phyloP scores from a whole-genome alignment of 176 grass and related monocot species.

The Musa schizocarpa region DNA sequence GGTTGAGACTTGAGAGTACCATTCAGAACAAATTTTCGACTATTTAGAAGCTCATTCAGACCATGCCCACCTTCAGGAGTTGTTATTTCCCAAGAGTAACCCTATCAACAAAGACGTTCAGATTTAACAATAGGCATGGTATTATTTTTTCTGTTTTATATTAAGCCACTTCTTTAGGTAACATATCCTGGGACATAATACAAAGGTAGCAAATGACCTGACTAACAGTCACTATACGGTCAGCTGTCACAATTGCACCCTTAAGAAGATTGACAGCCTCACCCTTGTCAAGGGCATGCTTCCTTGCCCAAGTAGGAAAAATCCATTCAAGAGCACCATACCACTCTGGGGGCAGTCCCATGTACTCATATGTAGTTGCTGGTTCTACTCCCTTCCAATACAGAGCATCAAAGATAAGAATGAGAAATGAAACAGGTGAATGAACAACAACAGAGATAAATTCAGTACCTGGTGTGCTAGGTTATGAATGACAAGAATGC shows the following conservation, averaged over 20 bases:
- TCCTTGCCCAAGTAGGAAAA: slow-evolving; percentile 86
- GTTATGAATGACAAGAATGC: slow-evolving; percentile 93
- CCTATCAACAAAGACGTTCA: slow-evolving; percentile 37
- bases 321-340: slow-evolving; percentile 97
- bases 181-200: neutral
- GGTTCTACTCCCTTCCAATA: slow-evolving; percentile 74
- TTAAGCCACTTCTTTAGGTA: no score
- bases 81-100: slow-evolving; percentile 97
- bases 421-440: slow-evolving; percentile 2
- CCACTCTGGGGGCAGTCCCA: slow-evolving; percentile 79
- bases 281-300: slow-evolving; percentile 86
- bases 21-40: slow-evolving; percentile 75
- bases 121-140: slow-evolving; percentile 5
- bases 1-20: slow-evolving; percentile 26
- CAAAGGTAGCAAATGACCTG: slow-evolving; percentile 39
- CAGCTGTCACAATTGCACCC: slow-evolving; percentile 87
- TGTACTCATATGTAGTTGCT: slow-evolving; percentile 69
- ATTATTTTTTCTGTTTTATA: neutral
- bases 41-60: slow-evolving; percentile 69
- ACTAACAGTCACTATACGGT: slow-evolving; percentile 89
- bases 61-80: slow-evolving; percentile 91
- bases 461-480: slow-evolving; percentile 78
- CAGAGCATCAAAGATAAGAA: neutral
- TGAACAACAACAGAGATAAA: slow-evolving; percentile 2
- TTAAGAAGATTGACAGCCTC: slow-evolving; percentile 92